These are phyloP conservation scores for Trichosporon faecale DNA, from an alignment of 1,284 basidiomycete genomes.

Conservation along the genomic window DNA sequence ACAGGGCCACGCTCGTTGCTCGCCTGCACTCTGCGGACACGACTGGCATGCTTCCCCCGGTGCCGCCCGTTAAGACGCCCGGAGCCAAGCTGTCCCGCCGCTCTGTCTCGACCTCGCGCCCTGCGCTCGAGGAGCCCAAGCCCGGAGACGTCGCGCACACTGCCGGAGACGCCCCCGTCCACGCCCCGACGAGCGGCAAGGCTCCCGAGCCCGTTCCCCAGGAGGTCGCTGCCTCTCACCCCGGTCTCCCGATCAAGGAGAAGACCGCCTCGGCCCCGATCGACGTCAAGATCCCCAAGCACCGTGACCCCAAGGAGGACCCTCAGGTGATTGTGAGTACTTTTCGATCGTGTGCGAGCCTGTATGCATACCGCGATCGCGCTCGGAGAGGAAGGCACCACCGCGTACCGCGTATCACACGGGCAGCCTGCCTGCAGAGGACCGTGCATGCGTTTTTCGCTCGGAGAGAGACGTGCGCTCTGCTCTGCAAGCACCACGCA, in stretches of 20 bases:
- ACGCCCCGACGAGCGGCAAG: conserved; percentile 11
- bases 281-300: conserved; percentile 26
- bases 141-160: conserved; percentile 14
- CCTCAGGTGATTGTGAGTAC: conserved; percentile 44
- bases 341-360: neutral
- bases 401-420: neutral
- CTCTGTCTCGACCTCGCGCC: conserved; percentile 29
- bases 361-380: neutral
- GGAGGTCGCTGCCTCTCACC: conserved; percentile 35
- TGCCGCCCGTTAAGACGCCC: conserved; percentile 30
- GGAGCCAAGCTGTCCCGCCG: conserved; percentile 16
- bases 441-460: neutral
- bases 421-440: neutral
- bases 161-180: conserved; percentile 11
- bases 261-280: neutral
- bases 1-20: conserved; percentile 38
- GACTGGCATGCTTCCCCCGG: conserved; percentile 36
- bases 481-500: neutral
- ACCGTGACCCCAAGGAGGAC: conserved; percentile 18
- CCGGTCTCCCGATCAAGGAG: conserved; percentile 37
- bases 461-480: neutral
- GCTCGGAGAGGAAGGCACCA: neutral
- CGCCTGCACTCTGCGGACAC: conserved; percentile 42
- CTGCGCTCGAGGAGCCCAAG: conserved; percentile 24
- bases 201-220: neutral